phyloP scores from a whole-genome alignment of 805 yeast genomes.

The Hanseniaspora guilliermondii region DNA sequence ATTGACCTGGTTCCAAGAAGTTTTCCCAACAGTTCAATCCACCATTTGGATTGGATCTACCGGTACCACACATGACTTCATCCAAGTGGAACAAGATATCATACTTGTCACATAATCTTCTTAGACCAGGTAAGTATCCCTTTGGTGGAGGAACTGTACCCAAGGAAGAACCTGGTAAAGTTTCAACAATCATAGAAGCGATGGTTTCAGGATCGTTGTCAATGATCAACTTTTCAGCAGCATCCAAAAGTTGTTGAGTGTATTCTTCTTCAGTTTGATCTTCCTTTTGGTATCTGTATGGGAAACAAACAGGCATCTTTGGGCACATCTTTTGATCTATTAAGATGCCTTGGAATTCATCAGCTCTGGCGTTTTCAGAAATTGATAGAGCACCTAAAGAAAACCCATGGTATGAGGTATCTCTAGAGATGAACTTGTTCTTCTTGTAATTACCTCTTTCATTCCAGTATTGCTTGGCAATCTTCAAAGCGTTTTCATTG shows the following conservation, averaged over 20 bases:
- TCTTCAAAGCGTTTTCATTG: constrained; percentile 53
- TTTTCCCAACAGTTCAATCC: constrained; percentile 38
- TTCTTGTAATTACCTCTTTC: constrained; percentile 35
- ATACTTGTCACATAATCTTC: constrained; percentile 39
- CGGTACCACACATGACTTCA: constrained; percentile 49
- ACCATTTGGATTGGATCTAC: constrained; percentile 35
- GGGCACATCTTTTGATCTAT: constrained; percentile 22
- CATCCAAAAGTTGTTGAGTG: constrained; percentile 29
- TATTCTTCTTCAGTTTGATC: constrained; percentile 33
- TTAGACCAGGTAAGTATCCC: constrained; percentile 36
- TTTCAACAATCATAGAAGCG: constrained; percentile 34
- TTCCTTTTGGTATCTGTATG: constrained; percentile 25
- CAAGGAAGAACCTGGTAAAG: constrained; percentile 36
- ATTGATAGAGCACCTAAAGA: constrained; percentile 37
- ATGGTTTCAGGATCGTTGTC: constrained; percentile 35
- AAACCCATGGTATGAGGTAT: constrained; percentile 39
- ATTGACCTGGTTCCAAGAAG: constrained; percentile 28
- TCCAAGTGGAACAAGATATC: constrained; percentile 40
- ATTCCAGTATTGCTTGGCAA: constrained; percentile 37
- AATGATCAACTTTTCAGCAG: constrained; percentile 33
- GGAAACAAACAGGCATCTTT: constrained; percentile 27
- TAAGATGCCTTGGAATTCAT: constrained; percentile 25
- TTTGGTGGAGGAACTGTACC: constrained; percentile 36
- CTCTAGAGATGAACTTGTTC: constrained; percentile 33
- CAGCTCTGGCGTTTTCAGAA: constrained; percentile 30